Percentiles rank a stretch among this genome's conserved stretches.
These are phyloP conservation scores for Phytophthora fragariaefolia DNA, from an alignment of 352 stramenopile species.

Conservation along the genomic window DNA sequence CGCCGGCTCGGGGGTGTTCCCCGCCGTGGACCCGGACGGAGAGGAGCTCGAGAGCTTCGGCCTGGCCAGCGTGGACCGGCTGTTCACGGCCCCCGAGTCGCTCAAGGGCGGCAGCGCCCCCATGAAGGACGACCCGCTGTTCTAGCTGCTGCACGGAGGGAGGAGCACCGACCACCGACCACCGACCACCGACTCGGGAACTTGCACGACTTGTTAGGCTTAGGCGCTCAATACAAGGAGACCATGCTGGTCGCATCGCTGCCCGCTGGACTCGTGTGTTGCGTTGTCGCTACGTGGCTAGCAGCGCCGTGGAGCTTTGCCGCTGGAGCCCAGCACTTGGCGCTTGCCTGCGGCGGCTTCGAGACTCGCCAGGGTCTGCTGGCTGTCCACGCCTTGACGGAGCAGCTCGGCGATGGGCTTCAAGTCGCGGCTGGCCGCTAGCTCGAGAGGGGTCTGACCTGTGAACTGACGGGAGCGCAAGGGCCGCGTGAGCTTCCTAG, in stretches of 20 bases:
- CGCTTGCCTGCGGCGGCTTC: conserved; percentile 21
- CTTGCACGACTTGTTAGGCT: neutral
- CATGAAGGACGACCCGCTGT: conserved; percentile 85
- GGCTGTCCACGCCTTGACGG: conserved; percentile 45
- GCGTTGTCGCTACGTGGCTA: too few species aligned
- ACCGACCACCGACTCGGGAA: too few species aligned
- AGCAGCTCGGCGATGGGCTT: conserved; percentile 40
- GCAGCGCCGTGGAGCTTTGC: neutral
- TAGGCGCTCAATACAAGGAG: conserved; percentile 22
- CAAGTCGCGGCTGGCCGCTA: conserved; percentile 34
- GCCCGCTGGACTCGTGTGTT: conserved; percentile 11
- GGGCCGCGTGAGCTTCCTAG: conserved; percentile 1
- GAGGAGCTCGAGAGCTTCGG: conserved; percentile 65
- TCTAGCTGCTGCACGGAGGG: conserved; percentile 53
- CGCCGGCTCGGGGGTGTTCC: conserved; percentile 64
- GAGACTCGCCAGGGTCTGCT: conserved; percentile 28
- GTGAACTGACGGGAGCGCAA: conserved; percentile 43
- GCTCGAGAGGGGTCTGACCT: conserved; percentile 54
- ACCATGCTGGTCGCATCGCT: neutral
- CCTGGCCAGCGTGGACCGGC: conserved; percentile 48
- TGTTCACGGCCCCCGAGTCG: conserved; percentile 80
- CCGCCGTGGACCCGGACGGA: conserved; percentile 70
- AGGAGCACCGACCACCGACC: too few species aligned
- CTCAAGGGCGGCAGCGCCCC: conserved; percentile 76
- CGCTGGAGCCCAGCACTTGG: conserved; percentile 3